Percentiles rank a stretch among this genome's conserved stretches.
These are phyloP conservation scores for Chrysanthemum lavandulifolium DNA, from an alignment of 129 eudicot species.

Conservation along the genomic window DNA sequence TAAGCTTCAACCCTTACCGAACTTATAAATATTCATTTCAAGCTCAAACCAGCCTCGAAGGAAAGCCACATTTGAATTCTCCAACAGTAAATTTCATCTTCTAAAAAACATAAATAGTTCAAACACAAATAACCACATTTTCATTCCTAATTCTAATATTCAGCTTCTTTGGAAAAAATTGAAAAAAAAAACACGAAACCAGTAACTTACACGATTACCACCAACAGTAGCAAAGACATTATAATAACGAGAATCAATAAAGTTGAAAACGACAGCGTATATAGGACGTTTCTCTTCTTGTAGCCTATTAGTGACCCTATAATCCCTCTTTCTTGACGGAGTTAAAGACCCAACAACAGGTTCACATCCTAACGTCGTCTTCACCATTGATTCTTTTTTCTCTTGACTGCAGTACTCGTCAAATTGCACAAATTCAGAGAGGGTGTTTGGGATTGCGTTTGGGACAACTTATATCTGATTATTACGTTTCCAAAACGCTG, in stretches of 20 bases:
- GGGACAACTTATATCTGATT: too few species aligned
- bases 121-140: background rate
- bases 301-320: conserved; percentile 78
- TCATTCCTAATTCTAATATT: background rate
- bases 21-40: too few species aligned
- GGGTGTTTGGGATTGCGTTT: too few species aligned
- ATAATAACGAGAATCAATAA: conserved; percentile 79
- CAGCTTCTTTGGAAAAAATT: too few species aligned
- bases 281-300: conserved; percentile 91
- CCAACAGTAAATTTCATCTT: background rate
- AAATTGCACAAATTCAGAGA: too few species aligned
- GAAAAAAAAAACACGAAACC: too few species aligned
- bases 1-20: too few species aligned
- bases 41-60: too few species aligned
- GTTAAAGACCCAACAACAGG: conserved; percentile 75
- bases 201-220: conserved; percentile 66
- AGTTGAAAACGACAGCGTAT: conserved; percentile 91
- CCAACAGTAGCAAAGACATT: conserved; percentile 94
- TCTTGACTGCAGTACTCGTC: too few species aligned
- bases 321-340: conserved; percentile 80
- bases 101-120: background rate
- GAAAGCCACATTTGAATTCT: background rate
- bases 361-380: conserved; percentile 60
- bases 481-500: too few species aligned
- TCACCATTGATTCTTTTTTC: conserved; percentile 36